These are phyloP conservation scores for Lagerstroemia speciosa DNA, from an alignment of 345 rosid species.

Conservation along the genomic window DNA sequence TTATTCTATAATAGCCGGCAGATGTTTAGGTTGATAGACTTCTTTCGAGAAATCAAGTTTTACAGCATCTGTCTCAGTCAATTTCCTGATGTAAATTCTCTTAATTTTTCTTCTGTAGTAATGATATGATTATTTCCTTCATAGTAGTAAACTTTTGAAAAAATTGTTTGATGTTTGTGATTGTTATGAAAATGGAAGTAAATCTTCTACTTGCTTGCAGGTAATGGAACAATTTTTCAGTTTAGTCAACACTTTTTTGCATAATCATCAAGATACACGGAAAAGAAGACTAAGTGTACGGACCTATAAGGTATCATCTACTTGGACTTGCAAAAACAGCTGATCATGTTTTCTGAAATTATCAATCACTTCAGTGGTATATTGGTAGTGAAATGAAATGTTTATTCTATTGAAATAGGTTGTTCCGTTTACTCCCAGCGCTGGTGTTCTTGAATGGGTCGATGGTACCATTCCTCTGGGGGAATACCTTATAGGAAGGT, in stretches of 20 bases:
- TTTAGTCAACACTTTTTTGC: constrained; percentile 82
- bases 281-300: constrained; percentile 84
- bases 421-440: constrained; percentile 95
- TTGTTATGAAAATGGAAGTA: not conserved
- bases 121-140: not conserved
- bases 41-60: not conserved
- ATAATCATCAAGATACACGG: constrained; percentile 65
- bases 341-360: not conserved
- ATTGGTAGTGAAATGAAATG: not conserved
- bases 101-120: not conserved
- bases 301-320: constrained; percentile 71
- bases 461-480: constrained; percentile 94
- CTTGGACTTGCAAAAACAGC: not conserved
- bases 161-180: not conserved
- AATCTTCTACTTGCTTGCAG: constrained; percentile 33
- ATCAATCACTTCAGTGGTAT: not conserved
- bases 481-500: constrained; percentile 95
- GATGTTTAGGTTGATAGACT: not conserved
- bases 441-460: constrained; percentile 99
- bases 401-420: constrained; percentile 36
- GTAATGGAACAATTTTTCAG: constrained; percentile 98
- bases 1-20: not conserved
- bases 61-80: not conserved
- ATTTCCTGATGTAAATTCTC: not conserved
- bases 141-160: not conserved